Evolutionary conservation across 1,284 basidiomycete species (phyloP).

Genomic region (Volvariella surrecta): DNA sequence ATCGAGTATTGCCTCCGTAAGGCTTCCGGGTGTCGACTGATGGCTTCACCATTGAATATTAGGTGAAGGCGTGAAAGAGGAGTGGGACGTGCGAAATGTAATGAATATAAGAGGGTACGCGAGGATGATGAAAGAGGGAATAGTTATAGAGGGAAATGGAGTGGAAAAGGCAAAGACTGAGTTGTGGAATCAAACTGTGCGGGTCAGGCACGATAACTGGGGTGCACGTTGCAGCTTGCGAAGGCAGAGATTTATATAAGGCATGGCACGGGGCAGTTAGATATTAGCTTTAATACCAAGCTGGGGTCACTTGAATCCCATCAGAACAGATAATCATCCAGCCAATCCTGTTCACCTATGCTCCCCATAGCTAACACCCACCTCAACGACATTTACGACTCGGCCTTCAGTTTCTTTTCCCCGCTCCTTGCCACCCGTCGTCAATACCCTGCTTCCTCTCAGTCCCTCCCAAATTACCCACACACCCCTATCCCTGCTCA

Average conservation of each 20-base stretch:
- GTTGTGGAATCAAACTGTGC: constrained; percentile 2
- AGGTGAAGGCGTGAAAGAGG: constrained; percentile 11
- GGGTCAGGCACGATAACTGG: background rate
- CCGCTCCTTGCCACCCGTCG: constrained; percentile 15
- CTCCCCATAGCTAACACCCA: constrained; percentile 42
- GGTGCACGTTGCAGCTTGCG: constrained; percentile 2
- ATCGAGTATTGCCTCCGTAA: constrained; percentile 50
- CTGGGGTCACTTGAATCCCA: no score
- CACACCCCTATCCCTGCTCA: constrained; percentile 9
- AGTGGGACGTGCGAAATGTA: constrained; percentile 8
- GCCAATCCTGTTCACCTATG: constrained; percentile 20
- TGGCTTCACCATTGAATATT: constrained; percentile 27
- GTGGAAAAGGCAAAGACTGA: background rate
- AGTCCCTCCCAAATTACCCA: constrained; percentile 13
- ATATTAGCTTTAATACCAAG: background rate
- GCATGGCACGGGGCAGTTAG: background rate
- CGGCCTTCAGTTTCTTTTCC: constrained; percentile 53
- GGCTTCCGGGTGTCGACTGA: constrained; percentile 57
- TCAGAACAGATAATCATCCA: no score
- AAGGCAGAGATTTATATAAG: background rate
- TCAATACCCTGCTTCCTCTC: constrained; percentile 12
- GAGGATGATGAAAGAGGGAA: background rate
- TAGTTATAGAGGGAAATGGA: background rate
- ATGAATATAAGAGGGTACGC: constrained; percentile 9
- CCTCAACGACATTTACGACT: constrained; percentile 48